Conservation (phyloP, 2,329 filamentous ascomycete genomes). For the Fusarium penzigii region DNA sequence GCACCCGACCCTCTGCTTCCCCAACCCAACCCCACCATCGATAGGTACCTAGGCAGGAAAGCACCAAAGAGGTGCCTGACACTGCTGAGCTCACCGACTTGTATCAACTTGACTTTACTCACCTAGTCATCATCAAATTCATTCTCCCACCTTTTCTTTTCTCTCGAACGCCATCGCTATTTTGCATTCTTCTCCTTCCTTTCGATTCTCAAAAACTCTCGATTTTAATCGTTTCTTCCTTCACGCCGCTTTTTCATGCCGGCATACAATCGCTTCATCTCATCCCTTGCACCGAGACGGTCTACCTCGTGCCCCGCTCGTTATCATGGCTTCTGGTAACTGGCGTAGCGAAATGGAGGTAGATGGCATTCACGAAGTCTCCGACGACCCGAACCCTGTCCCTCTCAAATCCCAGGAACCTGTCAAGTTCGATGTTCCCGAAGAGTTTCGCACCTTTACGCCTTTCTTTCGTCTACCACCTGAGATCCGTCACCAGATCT, state of each 20-base stretch:
- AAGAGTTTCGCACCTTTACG: constrained; percentile 32
- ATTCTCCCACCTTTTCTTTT: background rate
- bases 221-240: background rate
- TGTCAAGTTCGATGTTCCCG: constrained; percentile 35
- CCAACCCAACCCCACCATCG: background rate
- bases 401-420: background rate
- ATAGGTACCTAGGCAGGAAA: background rate
- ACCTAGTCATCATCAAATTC: background rate
- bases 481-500: constrained; percentile 39
- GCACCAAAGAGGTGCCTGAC: background rate
- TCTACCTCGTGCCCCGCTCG: constrained; percentile 14
- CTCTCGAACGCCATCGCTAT: background rate
- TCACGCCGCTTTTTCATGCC: background rate
- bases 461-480: constrained; percentile 35
- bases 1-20: background rate
- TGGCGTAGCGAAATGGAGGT: constrained; percentile 6
- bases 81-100: background rate
- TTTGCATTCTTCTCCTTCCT: background rate
- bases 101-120: background rate
- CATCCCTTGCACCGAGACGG: background rate
- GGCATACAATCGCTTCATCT: background rate
- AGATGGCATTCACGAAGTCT: background rate
- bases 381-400: background rate
- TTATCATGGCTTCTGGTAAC: constrained; percentile 18
- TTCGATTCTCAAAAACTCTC: background rate